These are phyloP conservation scores for Paracorniculantispora psalliotae DNA, from an alignment of 2,329 filamentous ascomycete species.

Conservation along the genomic window DNA sequence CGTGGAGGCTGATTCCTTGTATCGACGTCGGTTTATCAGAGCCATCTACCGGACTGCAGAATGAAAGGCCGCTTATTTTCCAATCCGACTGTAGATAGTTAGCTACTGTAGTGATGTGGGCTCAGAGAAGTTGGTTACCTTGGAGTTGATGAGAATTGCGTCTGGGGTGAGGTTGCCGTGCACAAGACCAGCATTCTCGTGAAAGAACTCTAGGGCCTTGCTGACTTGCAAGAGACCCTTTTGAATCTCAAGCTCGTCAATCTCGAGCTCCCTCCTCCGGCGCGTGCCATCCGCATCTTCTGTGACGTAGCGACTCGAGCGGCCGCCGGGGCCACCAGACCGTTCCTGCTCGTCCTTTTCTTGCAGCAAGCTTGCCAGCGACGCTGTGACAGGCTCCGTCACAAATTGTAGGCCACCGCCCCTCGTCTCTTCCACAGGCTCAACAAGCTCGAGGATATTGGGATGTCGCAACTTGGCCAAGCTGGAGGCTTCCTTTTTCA, in stretches of 20 bases:
- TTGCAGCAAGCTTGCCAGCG: constrained; percentile 72
- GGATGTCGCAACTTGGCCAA: constrained; percentile 86
- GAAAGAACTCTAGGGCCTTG: constrained; percentile 90
- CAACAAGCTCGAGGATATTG: constrained; percentile 84
- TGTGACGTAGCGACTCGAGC: constrained; percentile 73
- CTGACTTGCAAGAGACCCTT: constrained; percentile 91
- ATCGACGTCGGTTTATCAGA: constrained; percentile 72
- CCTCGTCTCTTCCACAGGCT: constrained; percentile 91
- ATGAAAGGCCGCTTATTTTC: constrained; percentile 95
- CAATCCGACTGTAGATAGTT: constrained; percentile 69
- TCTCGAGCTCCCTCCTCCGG: constrained; percentile 76
- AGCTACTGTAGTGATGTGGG: constrained; percentile 18
- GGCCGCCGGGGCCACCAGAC: constrained; percentile 60
- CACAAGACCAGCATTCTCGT: constrained; percentile 89
- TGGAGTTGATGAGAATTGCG: constrained; percentile 87
- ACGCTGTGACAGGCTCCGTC: constrained; percentile 85
- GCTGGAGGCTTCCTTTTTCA: constrained; percentile 88
- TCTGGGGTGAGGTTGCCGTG: constrained; percentile 95
- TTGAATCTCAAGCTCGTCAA: constrained; percentile 96
- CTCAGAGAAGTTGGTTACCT: constrained; percentile 45
- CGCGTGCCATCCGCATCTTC: constrained; percentile 72
- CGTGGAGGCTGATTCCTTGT: constrained; percentile 73
- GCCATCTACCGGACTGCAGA: constrained; percentile 74
- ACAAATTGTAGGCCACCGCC: constrained; percentile 92
- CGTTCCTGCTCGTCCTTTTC: constrained; percentile 88